Evolutionary conservation across 2,329 filamentous ascomycete genomes (phyloP).

Genomic region (Verticillium alfalfae): DNA sequence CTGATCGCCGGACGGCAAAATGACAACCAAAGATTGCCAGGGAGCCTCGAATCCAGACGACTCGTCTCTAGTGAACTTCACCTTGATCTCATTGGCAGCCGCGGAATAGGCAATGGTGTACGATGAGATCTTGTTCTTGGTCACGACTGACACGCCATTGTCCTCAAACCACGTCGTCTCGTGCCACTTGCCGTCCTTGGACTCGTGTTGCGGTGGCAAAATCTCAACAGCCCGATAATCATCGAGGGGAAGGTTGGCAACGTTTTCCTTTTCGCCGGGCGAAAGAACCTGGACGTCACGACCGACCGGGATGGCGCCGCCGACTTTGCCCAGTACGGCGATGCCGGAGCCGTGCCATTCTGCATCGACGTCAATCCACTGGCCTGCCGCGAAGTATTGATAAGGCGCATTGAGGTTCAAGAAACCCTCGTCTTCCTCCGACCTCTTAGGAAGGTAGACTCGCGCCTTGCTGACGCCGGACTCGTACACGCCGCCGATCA

Average conservation of each 20-base stretch:
- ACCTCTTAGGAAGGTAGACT: conserved; percentile 58
- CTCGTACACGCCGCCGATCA: conserved; percentile 64
- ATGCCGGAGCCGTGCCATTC: conserved; percentile 36
- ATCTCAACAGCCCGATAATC: conserved; percentile 37
- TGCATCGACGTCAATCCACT: conserved; percentile 32
- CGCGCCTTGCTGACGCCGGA: conserved; percentile 45
- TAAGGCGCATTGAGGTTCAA: conserved; percentile 59
- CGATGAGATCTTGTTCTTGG: conserved; percentile 23
- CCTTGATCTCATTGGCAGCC: conserved; percentile 12
- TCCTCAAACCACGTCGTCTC: conserved; percentile 29
- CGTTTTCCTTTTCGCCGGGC: conserved; percentile 28
- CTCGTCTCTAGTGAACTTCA: conserved; percentile 23
- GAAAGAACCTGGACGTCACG: conserved; percentile 27
- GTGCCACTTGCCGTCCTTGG: conserved; percentile 16
- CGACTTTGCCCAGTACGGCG: conserved; percentile 30
- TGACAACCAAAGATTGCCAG: conserved; percentile 24
- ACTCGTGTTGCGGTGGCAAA: conserved; percentile 25
- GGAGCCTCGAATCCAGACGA: conserved; percentile 23
- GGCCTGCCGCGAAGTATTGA: conserved; percentile 42
- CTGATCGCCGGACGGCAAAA: conserved; percentile 24
- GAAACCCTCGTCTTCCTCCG: conserved; percentile 49
- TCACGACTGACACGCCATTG: conserved; percentile 24
- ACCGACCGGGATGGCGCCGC: conserved; percentile 32
- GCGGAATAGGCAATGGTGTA: conserved; percentile 22
- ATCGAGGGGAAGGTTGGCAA: conserved; percentile 29